Conservation (phyloP, 768 basidiomycete genomes). For the Boletus sp. region DNA sequence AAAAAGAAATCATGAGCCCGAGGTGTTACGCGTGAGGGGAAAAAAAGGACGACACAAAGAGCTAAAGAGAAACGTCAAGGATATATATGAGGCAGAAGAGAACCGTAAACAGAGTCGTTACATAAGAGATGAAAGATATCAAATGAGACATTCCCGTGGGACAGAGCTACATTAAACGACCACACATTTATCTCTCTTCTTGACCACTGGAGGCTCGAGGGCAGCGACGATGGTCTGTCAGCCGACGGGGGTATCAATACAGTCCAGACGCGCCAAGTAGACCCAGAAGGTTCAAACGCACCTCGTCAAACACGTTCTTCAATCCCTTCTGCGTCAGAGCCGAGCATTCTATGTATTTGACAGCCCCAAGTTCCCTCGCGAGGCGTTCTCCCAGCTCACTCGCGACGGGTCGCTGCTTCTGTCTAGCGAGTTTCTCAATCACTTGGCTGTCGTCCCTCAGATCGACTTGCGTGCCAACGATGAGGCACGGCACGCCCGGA, state of each 20-base stretch:
- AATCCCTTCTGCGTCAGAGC: no score
- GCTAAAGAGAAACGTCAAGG: constrained; percentile 27
- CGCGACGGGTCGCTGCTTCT: no score
- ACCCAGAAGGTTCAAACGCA: constrained; percentile 58
- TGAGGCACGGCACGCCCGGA: no score
- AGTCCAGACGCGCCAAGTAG: constrained; percentile 53
- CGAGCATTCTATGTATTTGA: no score
- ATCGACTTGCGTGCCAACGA: no score
- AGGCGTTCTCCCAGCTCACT: no score
- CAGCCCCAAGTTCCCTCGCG: no score
- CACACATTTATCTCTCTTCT: constrained; percentile 75
- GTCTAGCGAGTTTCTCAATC: no score
- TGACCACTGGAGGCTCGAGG: constrained; percentile 93
- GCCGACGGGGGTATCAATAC: no score
- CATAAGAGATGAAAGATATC: constrained; percentile 34
- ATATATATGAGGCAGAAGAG: constrained; percentile 37
- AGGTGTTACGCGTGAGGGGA: constrained; percentile 17
- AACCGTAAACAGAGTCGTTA: constrained; percentile 35
- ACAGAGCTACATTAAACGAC: constrained; percentile 61
- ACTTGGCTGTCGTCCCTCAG: no score
- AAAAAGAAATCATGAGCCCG: constrained; percentile 24
- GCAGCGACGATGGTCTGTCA: constrained; percentile 51
- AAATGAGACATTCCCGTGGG: constrained; percentile 26
- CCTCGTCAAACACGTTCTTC: constrained; percentile 57
- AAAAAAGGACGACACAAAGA: constrained; percentile 18